Evolutionary conservation across 345 rosid species (phyloP).

Genomic region (Ceriops tagal): DNA sequence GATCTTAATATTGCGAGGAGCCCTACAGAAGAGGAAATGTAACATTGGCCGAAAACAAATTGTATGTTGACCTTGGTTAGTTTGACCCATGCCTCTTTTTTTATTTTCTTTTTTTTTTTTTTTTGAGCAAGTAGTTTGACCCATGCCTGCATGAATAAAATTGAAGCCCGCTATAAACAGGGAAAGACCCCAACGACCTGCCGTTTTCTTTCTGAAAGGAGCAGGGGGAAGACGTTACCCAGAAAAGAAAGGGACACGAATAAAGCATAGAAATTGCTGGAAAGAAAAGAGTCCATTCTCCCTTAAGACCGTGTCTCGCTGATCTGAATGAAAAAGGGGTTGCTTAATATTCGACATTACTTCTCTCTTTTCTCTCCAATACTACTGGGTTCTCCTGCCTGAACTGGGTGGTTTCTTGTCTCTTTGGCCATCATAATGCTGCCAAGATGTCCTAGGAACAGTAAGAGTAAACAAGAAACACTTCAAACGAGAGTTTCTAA

Average conservation of each 20-base stretch:
- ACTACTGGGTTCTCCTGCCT: constrained; percentile 39
- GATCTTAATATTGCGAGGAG: too few relatives aligned
- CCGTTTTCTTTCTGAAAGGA: background rate
- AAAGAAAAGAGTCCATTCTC: constrained; percentile 1
- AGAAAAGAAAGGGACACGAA: background rate
- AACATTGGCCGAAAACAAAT: too few relatives aligned
- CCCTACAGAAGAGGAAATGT: too few relatives aligned
- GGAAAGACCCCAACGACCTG: background rate
- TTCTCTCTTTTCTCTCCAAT: constrained; percentile 43
- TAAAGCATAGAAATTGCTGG: constrained; percentile 9
- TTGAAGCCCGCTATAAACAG: constrained; percentile 25
- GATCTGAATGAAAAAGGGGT: background rate
- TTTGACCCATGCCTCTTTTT: background rate
- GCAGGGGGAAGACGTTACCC: too few relatives aligned
- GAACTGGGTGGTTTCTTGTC: constrained; percentile 39
- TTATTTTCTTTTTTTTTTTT: too few relatives aligned
- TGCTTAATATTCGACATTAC: constrained; percentile 12
- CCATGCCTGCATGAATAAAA: background rate
- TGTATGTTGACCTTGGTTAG: too few relatives aligned
- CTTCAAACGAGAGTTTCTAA: background rate
- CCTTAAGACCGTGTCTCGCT: background rate
- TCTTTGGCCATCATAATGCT: constrained; percentile 32
- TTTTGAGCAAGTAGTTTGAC: too few relatives aligned
- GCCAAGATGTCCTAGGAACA: constrained; percentile 42
- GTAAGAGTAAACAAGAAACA: background rate